Base-by-base conservation (phyloP, 2,329 filamentous ascomycete genomes). In the Herpotrichia juniperi region DNA sequence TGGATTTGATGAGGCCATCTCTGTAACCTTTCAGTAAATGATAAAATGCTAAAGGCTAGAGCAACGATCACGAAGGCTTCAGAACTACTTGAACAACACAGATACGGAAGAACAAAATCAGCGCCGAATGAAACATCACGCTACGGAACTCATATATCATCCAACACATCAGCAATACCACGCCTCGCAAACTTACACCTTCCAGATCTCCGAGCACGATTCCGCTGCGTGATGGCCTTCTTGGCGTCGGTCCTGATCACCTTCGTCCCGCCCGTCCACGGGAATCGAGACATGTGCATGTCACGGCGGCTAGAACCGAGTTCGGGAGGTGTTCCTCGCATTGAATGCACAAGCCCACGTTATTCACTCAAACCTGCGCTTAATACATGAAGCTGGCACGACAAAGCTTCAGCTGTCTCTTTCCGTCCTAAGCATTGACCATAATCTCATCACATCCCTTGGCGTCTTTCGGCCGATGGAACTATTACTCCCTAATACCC, bases 1-100 rank as follows among this genome's bases (percentile, higher is more conserved):
- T 30, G 66, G 63, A 43, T 75, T 76, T 43, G 51, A 4, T 4
- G 26, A 24, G 11, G 16, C 32, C 25, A 48, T 48, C 21, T 22
- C 21, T 12, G 22, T 12, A 14, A 25, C 10, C 6, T 22, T 14
- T 35, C 16, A 11, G 30, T 26, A 22, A 32, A 10, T 24, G 43
- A 17, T 12, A 32, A 11, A 14, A 4, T 22, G 24, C 2, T 35
- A 17, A n/a, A 35, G 32, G 16, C 26, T 12, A 6, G 12, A 28
- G 7, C 7, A 12, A 7, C 12, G 26, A 28, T 28, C 7, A 28
- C 26, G 12, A 6, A 28, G 26, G 26, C 26, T 7, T 12, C 7
- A 28, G 12, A 12, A 28, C 26, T 28, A 28, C 26, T 28, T 28
- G n/a, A n/a, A n/a, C 26, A 28, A 28, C 12, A 28, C 26, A 12